Evolutionary conservation across 1,284 basidiomycete species (phyloP).

Genomic region (Phylloporus sp.): DNA sequence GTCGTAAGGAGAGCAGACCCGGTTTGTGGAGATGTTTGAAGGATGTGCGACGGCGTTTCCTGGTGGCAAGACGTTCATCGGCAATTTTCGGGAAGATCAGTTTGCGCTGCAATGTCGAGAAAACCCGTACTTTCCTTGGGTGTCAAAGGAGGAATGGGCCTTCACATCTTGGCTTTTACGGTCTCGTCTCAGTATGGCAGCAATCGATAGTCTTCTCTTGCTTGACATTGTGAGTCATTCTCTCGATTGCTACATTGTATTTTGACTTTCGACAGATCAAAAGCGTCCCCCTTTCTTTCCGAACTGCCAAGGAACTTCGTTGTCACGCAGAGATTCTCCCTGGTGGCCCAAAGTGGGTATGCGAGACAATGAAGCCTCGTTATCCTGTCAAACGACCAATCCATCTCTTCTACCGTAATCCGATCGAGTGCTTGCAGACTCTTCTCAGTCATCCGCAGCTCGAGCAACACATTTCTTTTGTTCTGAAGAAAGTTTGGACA

Average conservation of each 20-base stretch:
- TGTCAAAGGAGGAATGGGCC: slow-evolving; percentile 3
- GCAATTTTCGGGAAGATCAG: slow-evolving; percentile 5
- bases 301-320: no score
- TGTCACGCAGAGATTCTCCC: no score
- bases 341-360: no score
- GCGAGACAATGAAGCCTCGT: no score
- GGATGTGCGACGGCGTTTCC: slow-evolving; percentile 2
- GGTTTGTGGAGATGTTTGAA: background rate
- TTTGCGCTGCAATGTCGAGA: background rate
- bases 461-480: no score
- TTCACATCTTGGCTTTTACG: background rate
- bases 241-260: background rate
- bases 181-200: slow-evolving; percentile 3
- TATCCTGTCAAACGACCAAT: no score
- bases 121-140: slow-evolving; percentile 2
- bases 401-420: no score
- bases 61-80: slow-evolving; percentile 7
- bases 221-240: background rate
- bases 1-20: no score
- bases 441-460: no score
- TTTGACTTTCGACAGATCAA: background rate
- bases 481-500: no score
- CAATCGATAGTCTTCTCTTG: background rate
- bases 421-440: no score
- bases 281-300: background rate